Evolutionary conservation across 257 asterid species (phyloP).

Genomic region (Schizonepeta tenuifolia): DNA sequence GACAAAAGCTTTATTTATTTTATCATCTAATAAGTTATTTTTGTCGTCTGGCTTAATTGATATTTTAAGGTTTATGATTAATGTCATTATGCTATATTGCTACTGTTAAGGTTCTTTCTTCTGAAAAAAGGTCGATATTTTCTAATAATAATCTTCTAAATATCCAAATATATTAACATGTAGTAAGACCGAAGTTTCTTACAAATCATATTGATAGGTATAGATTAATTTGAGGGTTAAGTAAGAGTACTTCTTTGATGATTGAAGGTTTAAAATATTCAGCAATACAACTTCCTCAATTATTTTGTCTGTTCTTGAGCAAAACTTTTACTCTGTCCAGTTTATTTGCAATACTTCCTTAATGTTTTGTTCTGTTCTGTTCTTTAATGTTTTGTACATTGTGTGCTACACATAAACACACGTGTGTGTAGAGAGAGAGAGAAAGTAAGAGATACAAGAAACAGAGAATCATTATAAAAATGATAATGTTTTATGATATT

Average conservation of each 20-base stretch:
- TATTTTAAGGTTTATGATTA: neutral
- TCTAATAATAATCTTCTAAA: no score
- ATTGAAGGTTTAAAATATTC: neutral
- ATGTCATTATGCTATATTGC: neutral
- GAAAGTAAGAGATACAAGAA: neutral
- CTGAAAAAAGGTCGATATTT: no score
- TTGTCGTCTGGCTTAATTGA: neutral
- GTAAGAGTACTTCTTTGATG: neutral
- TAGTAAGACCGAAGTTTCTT: neutral
- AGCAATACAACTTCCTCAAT: neutral
- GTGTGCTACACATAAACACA: conserved; percentile 5
- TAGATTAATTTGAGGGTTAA: neutral
- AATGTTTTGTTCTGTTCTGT: neutral
- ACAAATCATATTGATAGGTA: neutral
- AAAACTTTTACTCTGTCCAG: neutral
- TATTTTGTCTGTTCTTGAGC: neutral
- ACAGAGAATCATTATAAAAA: conserved; percentile 30
- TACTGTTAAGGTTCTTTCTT: neutral
- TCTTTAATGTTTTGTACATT: neutral
- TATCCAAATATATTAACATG: neutral
- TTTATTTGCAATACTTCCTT: neutral
- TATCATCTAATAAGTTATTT: neutral
- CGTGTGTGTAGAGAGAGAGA: neutral
- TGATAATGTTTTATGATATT: conserved; percentile 28
- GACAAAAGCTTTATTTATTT: neutral